Percentiles rank a stretch among this genome's conserved stretches.
Conservation (phyloP, 768 basidiomycete species). For the Psilocybe subaeruginosa region DNA sequence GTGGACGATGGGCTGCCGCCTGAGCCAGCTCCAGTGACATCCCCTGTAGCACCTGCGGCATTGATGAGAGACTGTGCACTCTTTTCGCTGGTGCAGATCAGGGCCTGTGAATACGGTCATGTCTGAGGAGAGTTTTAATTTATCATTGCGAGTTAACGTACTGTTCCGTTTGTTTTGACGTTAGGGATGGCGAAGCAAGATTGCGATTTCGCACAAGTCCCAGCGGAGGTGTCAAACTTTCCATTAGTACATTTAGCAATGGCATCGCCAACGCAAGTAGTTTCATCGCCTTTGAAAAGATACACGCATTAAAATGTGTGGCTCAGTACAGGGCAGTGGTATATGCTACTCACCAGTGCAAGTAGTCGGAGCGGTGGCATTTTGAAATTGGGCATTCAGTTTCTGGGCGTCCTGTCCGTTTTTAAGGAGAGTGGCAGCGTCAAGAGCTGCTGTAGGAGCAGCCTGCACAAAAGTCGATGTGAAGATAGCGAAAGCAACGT, state of each 20-base stretch:
- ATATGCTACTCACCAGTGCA: conserved; percentile 43
- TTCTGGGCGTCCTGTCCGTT: conserved; percentile 55
- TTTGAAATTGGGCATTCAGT: conserved; percentile 50
- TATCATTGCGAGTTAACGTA: conserved; percentile 28
- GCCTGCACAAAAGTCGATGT: conserved; percentile 28
- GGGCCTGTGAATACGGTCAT: conserved; percentile 29
- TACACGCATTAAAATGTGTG: not conserved
- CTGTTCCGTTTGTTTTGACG: conserved; percentile 44
- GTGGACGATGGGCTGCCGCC: not conserved
- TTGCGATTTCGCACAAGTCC: conserved; percentile 36
- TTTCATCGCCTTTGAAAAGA: conserved; percentile 36
- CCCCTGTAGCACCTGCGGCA: conserved; percentile 49
- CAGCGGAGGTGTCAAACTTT: conserved; percentile 38
- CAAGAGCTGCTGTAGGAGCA: conserved; percentile 38
- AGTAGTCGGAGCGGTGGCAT: conserved; percentile 39
- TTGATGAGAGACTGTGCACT: conserved; percentile 48
- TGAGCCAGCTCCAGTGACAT: conserved; percentile 29
- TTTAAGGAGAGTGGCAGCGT: conserved; percentile 42
- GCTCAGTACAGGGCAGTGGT: not conserved
- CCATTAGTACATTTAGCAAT: conserved; percentile 44
- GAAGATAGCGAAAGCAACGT: conserved; percentile 9
- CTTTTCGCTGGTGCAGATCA: conserved; percentile 56
- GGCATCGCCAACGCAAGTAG: conserved; percentile 45
- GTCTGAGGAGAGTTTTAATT: not conserved
- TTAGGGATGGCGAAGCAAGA: conserved; percentile 59